A percentile compares a stretch with the other conserved stretches of the same genome.
Conservation (phyloP, 805 yeast genomes). For the Komagataella pseudopastoris region DNA sequence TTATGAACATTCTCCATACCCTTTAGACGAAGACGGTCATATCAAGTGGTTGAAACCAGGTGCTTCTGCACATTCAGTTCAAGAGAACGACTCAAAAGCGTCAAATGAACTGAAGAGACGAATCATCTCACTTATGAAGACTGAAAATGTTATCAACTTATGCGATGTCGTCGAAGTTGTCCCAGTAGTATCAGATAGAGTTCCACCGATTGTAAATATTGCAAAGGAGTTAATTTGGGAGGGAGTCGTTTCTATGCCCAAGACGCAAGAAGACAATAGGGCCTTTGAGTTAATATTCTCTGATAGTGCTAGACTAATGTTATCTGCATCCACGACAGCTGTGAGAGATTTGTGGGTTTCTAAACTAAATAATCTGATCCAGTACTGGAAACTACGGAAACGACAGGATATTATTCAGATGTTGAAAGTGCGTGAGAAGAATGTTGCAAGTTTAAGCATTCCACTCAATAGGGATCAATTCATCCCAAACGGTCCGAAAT, state of each 20-base stretch:
- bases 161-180: conserved; percentile 28
- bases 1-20: conserved; percentile 41
- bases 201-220: conserved; percentile 8
- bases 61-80: conserved; percentile 24
- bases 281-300: conserved; percentile 37
- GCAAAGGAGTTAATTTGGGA: conserved; percentile 19
- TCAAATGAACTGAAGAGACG: conserved; percentile 54
- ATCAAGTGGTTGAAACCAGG: conserved; percentile 47
- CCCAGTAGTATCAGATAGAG: conserved; percentile 12
- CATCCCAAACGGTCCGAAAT: conserved; percentile 25
- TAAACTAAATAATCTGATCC: conserved; percentile 25
- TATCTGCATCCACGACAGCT: conserved; percentile 39
- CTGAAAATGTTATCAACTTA: conserved; percentile 53
- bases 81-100: conserved; percentile 40
- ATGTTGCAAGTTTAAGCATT: conserved; percentile 26
- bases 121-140: conserved; percentile 35
- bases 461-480: conserved; percentile 30
- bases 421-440: conserved; percentile 24
- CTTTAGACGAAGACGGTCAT: conserved; percentile 34
- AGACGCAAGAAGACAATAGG: conserved; percentile 20
- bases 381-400: conserved; percentile 47
- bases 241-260: conserved; percentile 8
- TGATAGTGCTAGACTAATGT: conserved; percentile 29
- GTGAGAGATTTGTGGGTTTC: conserved; percentile 57
- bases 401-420: conserved; percentile 25